These are phyloP conservation scores for Scytalidium lignicola DNA, from an alignment of 2,329 filamentous ascomycete genomes.

Conservation along the genomic window DNA sequence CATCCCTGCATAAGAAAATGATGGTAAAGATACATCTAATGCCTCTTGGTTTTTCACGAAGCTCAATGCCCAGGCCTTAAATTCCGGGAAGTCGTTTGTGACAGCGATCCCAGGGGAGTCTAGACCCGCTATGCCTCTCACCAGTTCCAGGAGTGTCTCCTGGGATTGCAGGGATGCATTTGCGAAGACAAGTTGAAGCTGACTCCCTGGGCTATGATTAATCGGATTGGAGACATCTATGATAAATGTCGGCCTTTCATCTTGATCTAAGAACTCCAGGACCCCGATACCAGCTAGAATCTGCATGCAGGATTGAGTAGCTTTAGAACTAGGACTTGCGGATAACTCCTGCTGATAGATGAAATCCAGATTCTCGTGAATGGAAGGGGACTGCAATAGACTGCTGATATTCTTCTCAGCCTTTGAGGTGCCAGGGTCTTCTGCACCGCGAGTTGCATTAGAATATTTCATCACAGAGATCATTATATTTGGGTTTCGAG, in stretches of 20 bases:
- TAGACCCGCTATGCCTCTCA: slow-evolving; percentile 20
- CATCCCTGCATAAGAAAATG: slow-evolving; percentile 57
- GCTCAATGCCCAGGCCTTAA: slow-evolving; percentile 65
- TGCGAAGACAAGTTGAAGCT: slow-evolving; percentile 59
- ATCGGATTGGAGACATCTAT: slow-evolving; percentile 58
- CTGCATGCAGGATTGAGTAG: slow-evolving; percentile 42
- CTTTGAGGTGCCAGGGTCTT: slow-evolving; percentile 51
- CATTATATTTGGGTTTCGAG: background rate
- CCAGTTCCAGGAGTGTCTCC: slow-evolving; percentile 20
- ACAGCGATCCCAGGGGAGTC: slow-evolving; percentile 30
- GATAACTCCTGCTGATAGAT: slow-evolving; percentile 47
- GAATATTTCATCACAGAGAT: no score
- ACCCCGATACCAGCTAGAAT: slow-evolving; percentile 61
- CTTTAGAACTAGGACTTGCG: slow-evolving; percentile 46
- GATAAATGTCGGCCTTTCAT: slow-evolving; percentile 71
- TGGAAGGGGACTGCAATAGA: slow-evolving; percentile 44
- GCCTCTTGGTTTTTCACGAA: slow-evolving; percentile 47
- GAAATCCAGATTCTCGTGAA: slow-evolving; percentile 44
- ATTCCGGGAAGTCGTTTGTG: slow-evolving; percentile 49
- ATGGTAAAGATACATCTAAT: slow-evolving; percentile 47
- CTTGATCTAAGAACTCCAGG: slow-evolving; percentile 69
- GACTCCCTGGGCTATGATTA: slow-evolving; percentile 46
- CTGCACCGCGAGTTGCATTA: slow-evolving; percentile 31
- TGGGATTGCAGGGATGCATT: slow-evolving; percentile 60
- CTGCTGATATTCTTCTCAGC: slow-evolving; percentile 43